Percentiles rank a stretch among this genome's conserved stretches.
These are phyloP conservation scores for Prunus campanulata DNA, from an alignment of 306 rosid species.

Conservation along the genomic window DNA sequence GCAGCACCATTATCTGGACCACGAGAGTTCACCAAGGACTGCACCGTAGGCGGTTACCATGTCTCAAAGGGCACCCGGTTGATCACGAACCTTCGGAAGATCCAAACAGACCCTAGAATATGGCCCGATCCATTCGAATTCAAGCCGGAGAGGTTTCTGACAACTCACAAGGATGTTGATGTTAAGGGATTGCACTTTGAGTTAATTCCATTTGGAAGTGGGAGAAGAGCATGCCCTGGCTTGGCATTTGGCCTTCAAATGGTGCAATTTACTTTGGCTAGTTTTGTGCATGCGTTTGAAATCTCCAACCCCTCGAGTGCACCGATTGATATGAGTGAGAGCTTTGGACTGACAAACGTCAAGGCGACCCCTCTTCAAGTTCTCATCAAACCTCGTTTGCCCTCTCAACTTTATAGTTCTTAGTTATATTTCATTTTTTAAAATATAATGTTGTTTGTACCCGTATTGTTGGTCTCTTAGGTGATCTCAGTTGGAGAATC, in stretches of 20 bases:
- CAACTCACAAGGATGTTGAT: conserved; percentile 20
- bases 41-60: conserved; percentile 37
- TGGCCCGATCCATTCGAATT: conserved; percentile 32
- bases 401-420: neutral
- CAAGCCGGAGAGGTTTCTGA: conserved; percentile 40
- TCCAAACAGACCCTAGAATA: conserved; percentile 27
- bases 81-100: conserved; percentile 37
- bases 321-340: conserved; percentile 29
- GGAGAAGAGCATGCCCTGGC: conserved; percentile 42
- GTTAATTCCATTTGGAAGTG: conserved; percentile 39
- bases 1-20: conserved; percentile 26
- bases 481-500: neutral
- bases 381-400: conserved; percentile 23
- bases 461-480: too few species aligned
- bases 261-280: conserved; percentile 17
- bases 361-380: conserved; percentile 27
- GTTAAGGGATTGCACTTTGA: conserved; percentile 28
- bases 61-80: conserved; percentile 43
- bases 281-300: conserved; percentile 30
- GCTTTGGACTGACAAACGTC: conserved; percentile 18
- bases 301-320: neutral
- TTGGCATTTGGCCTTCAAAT: conserved; percentile 12
- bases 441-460: too few species aligned
- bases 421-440: too few species aligned
- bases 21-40: conserved; percentile 38